phyloP scores from a whole-genome alignment of 2,329 filamentous ascomycete genomes.

The Beauveria medogensis region DNA sequence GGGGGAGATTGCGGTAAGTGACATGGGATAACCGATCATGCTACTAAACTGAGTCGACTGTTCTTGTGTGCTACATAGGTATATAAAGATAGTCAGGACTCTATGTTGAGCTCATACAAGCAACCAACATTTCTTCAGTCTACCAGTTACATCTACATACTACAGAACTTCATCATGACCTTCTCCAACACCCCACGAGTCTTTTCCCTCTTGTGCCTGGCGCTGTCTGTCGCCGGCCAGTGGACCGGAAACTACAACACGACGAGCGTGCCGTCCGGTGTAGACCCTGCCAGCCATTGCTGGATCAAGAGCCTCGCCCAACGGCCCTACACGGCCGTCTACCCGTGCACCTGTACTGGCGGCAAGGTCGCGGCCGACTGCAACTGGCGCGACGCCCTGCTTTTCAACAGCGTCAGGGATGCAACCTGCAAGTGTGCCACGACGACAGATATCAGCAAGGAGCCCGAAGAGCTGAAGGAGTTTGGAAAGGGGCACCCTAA shows the following conservation, averaged over 20 bases:
- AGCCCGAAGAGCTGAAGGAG: neutral
- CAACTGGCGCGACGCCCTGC: neutral
- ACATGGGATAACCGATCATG: neutral
- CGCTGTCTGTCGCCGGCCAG: neutral
- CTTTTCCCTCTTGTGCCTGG: neutral
- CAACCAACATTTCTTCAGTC: neutral
- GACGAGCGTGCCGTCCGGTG: neutral
- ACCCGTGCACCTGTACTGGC: neutral
- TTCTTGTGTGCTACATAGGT: neutral
- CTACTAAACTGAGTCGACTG: neutral
- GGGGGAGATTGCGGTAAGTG: no score
- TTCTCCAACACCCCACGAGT: neutral
- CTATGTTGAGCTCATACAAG: neutral
- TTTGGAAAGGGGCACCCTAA: neutral
- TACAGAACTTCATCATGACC: neutral
- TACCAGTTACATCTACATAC: neutral
- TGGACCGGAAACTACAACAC: neutral
- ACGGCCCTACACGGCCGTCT: neutral
- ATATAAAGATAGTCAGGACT: neutral
- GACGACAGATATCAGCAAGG: fast-evolving
- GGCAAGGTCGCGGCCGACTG: neutral
- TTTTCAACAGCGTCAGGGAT: neutral
- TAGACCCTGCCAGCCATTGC: neutral
- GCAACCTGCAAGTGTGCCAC: neutral
- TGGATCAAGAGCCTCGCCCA: neutral